phyloP scores from a whole-genome alignment of 2,329 filamentous ascomycete genomes.

The Zymoseptoria crescenta region DNA sequence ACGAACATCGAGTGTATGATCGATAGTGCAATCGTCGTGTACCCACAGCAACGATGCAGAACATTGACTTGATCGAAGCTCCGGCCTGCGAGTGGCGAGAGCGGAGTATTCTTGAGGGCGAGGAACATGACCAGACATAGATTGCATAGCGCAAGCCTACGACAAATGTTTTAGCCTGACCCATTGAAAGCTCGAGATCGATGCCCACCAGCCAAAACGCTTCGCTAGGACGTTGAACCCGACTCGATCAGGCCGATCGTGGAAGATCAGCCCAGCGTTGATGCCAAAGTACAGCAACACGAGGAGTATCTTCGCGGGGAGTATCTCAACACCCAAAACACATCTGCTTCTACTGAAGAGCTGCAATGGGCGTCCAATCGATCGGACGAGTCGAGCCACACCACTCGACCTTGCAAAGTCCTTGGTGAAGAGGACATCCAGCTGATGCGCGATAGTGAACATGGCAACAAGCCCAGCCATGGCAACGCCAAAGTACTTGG shows the following conservation, averaged over 20 bases:
- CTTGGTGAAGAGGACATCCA: background rate
- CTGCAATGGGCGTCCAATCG: background rate
- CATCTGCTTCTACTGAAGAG: background rate
- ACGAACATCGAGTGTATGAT: conserved; percentile 18
- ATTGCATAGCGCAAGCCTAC: conserved; percentile 20
- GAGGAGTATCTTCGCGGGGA: conserved; percentile 4
- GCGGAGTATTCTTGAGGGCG: conserved; percentile 21
- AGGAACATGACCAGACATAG: conserved; percentile 20
- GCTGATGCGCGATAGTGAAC: conserved; percentile 14
- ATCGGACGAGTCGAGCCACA: background rate
- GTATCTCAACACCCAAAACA: conserved; percentile 5
- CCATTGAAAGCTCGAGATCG: background rate
- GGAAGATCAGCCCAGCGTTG: conserved; percentile 13
- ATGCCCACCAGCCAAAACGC: conserved; percentile 19
- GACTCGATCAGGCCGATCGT: conserved; percentile 10
- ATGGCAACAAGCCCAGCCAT: conserved; percentile 9
- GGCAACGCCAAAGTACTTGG: conserved; percentile 12
- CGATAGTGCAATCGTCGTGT: conserved; percentile 16
- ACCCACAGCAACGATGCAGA: conserved; percentile 20
- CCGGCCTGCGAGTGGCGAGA: conserved; percentile 19
- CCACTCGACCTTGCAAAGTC: conserved; percentile 2
- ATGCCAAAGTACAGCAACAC: conserved; percentile 12
- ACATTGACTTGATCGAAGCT: conserved; percentile 21
- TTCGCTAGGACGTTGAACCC: conserved; percentile 16
- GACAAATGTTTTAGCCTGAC: background rate